A percentile compares a stretch with the other conserved stretches of the same genome.
Conservation (phyloP, 495 filamentous ascomycete genomes). For the Xylaria cubensis region DNA sequence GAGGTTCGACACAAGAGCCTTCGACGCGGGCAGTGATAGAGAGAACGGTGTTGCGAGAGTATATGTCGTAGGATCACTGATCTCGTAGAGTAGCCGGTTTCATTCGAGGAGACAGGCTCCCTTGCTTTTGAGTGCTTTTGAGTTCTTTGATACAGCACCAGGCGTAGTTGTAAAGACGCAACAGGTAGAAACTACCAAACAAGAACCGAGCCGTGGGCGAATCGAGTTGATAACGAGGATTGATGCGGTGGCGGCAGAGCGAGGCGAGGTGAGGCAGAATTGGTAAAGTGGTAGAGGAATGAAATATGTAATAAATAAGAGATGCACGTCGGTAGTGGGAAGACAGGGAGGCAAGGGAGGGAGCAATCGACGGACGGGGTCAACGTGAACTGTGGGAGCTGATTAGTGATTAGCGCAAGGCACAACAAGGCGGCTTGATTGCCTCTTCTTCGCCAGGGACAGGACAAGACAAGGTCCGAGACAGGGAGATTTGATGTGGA, state of each 20-base stretch:
- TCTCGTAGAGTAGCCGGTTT: background rate
- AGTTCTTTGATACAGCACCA: constrained; percentile 9
- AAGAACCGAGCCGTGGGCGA: constrained; percentile 3
- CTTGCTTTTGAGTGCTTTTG: background rate
- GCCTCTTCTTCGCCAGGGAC: background rate
- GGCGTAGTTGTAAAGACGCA: background rate
- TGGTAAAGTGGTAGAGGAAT: background rate
- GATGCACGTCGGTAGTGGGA: constrained; percentile 1
- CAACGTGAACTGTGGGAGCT: background rate
- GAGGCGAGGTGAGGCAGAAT: constrained; percentile 1
- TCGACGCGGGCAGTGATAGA: constrained; percentile 14
- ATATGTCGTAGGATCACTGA: constrained; percentile 2
- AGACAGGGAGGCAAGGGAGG: constrained; percentile 20
- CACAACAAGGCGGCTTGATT: constrained; percentile 14
- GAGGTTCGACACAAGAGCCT: constrained; percentile 19
- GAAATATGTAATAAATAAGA: constrained; percentile 1
- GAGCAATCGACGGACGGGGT: background rate
- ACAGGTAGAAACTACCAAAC: background rate
- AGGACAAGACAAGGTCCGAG: background rate
- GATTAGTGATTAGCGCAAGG: constrained; percentile 19
- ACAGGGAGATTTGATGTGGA: background rate
- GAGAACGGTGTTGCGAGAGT: constrained; percentile 23
- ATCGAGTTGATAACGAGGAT: background rate
- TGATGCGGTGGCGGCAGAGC: background rate
- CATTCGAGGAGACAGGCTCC: background rate